Evolutionary conservation across 1,139 yeast species (phyloP).

Genomic region (Suhomyces ambrosiae): DNA sequence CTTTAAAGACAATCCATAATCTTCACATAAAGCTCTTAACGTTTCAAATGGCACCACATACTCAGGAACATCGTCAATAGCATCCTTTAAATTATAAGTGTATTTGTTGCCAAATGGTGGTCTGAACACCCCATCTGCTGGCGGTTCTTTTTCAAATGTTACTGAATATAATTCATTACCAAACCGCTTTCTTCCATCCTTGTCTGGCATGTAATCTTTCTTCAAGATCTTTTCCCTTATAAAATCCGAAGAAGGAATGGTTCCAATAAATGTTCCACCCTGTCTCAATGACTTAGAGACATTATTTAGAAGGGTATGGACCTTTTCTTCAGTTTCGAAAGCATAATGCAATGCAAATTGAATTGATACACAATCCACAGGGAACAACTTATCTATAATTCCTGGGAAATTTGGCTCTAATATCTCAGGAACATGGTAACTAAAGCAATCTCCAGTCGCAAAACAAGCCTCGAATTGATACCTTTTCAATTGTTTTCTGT

Average conservation of each 20-base stretch:
- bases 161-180: conserved; percentile 86
- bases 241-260: conserved; percentile 90
- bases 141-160: conserved; percentile 74
- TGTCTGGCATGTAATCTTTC: conserved; percentile 33
- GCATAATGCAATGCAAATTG: conserved; percentile 96
- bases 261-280: conserved; percentile 90
- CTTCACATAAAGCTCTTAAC: conserved; percentile 79
- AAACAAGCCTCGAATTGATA: conserved; percentile 71
- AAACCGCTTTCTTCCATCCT: conserved; percentile 63
- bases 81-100: conserved; percentile 81
- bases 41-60: conserved; percentile 96
- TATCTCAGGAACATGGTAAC: conserved; percentile 67
- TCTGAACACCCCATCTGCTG: conserved; percentile 68
- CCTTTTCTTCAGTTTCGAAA: conserved; percentile 81
- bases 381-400: conserved; percentile 63
- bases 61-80: conserved; percentile 95
- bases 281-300: conserved; percentile 72
- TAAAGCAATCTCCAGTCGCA: conserved; percentile 92
- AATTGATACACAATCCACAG: conserved; percentile 84
- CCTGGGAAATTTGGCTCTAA: conserved; percentile 61
- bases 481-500: conserved; percentile 44
- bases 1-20: conserved; percentile 72
- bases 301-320: conserved; percentile 69
- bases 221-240: conserved; percentile 64
- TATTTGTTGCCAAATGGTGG: conserved; percentile 85